Base-by-base conservation (phyloP, 192 early-diverging fungal species). In the Backusella sp. region DNA sequence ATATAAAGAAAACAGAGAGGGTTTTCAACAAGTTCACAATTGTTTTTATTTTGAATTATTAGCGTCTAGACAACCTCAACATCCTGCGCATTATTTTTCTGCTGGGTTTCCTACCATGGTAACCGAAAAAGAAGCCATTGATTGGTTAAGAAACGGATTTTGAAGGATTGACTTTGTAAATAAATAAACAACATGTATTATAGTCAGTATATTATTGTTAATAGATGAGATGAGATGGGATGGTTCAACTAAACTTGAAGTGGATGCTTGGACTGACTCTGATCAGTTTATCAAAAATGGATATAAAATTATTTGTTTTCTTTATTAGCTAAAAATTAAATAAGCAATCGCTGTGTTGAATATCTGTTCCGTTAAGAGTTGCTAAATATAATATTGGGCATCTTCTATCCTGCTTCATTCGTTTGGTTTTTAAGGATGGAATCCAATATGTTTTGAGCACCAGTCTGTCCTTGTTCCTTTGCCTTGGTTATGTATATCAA, bases 101-200 rank as follows among this genome's bases (percentile, higher is more conserved):
- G 56, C 56, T 74, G 73, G 73, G 2, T 67, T 59, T 42, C 65
- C 73, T 21, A 66, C 73, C 8, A 39, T 74, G 56, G 73, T 74
- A 9, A 66, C 73, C 37, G 73, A 74, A 41, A 74, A 74, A 67
- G 73, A 74, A 35, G 73, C 73, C 1, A 74, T 74, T 30, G 73
- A 74, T 30, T 74, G 73, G 73, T 14, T 74, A n/a, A 74, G 62
- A 49, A 65, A 62, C 34, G 73, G 62, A 8, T 71, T 71, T 71
- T 71, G 28, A 49, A 6, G 6, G 46, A 1, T 49, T 44, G 39
- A 8, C 0, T 36, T 41, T 69, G 35, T 69, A 69, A 21, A 69
- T 69, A 34, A 32, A 39, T 39, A 39, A 39, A 39, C 11, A 32
- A 30, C 7, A 26, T 66, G 30, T 35, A 19, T 68, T 68, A 68